Evolutionary conservation across 2,329 filamentous ascomycete genomes (phyloP).

Genomic region (Trichoderma aggressivum): DNA sequence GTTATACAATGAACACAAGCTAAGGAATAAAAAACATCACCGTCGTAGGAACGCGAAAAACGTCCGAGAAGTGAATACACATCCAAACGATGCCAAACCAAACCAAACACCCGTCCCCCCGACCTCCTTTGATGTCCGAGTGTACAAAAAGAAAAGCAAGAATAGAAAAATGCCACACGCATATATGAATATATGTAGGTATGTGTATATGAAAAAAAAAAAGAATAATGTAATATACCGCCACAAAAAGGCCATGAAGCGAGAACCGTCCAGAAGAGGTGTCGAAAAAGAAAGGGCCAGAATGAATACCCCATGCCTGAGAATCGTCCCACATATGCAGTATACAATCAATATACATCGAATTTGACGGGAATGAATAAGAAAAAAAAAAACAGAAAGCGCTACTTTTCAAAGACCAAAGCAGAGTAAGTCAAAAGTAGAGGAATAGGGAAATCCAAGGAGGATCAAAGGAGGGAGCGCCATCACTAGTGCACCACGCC

Average conservation of each 20-base stretch:
- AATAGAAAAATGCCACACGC: background rate
- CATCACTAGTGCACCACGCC: slow-evolving; percentile 47
- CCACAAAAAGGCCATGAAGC: background rate
- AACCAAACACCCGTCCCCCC: background rate
- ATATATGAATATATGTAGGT: background rate
- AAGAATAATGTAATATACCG: background rate
- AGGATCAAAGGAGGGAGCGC: no score
- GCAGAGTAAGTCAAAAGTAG: background rate
- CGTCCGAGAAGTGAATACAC: background rate
- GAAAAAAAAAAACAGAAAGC: background rate
- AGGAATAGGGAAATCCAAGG: background rate
- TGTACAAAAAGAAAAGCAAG: background rate
- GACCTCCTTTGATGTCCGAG: background rate
- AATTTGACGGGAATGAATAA: background rate
- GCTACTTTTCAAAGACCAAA: background rate
- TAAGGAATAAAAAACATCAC: background rate
- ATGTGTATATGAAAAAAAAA: background rate
- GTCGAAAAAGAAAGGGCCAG: background rate
- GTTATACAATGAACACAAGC: background rate
- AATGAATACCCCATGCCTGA: background rate
- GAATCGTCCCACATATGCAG: background rate
- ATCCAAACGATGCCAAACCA: background rate
- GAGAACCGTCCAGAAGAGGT: background rate
- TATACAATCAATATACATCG: background rate
- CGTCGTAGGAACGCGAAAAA: background rate